phyloP scores from a whole-genome alignment of 169 alveolate genomes.

The Cryptosporidium ryanae region DNA sequence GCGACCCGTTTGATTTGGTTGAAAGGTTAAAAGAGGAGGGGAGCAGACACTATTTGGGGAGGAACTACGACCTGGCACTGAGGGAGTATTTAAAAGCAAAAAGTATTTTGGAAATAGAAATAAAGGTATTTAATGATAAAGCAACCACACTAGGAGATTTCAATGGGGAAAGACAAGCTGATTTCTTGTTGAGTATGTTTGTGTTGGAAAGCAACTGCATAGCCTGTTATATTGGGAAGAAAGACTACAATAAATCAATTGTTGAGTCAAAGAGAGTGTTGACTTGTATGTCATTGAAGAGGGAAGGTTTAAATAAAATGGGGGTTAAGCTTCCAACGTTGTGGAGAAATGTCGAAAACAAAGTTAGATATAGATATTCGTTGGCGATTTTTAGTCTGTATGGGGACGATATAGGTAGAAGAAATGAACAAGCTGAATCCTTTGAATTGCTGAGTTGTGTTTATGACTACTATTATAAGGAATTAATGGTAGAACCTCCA shows the following conservation, averaged over 20 bases:
- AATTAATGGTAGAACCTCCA: slow-evolving; percentile 25
- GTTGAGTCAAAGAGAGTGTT: slow-evolving; percentile 25
- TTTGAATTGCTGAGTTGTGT: slow-evolving; percentile 20
- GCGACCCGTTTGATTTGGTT: slow-evolving; percentile 34
- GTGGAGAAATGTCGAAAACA: slow-evolving; percentile 30
- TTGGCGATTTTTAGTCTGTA: slow-evolving; percentile 1
- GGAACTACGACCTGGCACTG: slow-evolving; percentile 11
- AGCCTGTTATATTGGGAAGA: slow-evolving; percentile 52
- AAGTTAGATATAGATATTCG: slow-evolving; percentile 49
- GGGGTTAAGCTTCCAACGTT: slow-evolving; percentile 5
- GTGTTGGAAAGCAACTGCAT: slow-evolving; percentile 26
- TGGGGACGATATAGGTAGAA: background rate
- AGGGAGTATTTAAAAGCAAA: slow-evolving; percentile 25
- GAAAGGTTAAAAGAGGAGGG: slow-evolving; percentile 31
- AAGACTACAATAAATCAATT: background rate
- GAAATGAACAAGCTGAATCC: slow-evolving; percentile 17
- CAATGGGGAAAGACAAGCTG: background rate
- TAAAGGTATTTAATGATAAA: background rate
- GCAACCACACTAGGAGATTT: background rate
- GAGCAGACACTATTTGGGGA: background rate
- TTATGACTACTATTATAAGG: slow-evolving; percentile 3
- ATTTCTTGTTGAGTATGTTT: too few relatives aligned
- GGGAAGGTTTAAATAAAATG: background rate
- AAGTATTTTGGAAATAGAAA: slow-evolving; percentile 32
- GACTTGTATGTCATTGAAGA: background rate